Percentiles rank a stretch among this genome's conserved stretches.
Conservation (phyloP, 202 grass and related monocot genomes). For the Carex arenaria region DNA sequence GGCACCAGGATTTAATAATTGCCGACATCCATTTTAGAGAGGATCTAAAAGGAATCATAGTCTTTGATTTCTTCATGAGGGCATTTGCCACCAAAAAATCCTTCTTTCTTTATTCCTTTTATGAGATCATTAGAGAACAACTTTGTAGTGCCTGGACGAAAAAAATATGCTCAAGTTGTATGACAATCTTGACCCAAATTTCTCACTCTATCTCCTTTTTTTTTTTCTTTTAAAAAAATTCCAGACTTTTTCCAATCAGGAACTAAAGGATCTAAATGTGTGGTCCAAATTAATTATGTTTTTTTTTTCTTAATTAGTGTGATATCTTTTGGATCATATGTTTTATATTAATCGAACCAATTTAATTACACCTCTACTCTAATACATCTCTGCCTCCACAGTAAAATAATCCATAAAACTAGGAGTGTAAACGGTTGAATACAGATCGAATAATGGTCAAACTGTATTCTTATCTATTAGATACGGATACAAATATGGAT, state of each 20-base stretch:
- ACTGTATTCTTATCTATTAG: no score
- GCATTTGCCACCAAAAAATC: neutral
- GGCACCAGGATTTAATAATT: neutral
- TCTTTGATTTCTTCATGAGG: neutral
- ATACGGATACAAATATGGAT: no score
- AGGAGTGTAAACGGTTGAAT: no score
- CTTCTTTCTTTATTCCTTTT: neutral
- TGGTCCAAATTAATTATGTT: neutral
- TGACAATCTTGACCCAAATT: slow-evolving; percentile 5
- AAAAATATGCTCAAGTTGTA: neutral
- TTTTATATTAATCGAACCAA: no score
- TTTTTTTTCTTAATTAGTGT: no score
- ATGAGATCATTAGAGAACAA: neutral
- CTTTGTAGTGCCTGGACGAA: neutral
- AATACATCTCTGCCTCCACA: no score
- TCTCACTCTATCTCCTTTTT: neutral
- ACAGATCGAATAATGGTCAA: no score
- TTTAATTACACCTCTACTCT: no score
- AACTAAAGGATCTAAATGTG: neutral
- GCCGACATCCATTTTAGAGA: neutral
- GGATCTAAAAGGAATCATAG: neutral
- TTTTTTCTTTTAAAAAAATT: neutral
- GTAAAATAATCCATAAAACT: no score
- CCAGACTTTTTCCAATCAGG: neutral
- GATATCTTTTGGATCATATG: no score